phyloP scores from a whole-genome alignment of 2,329 filamentous ascomycete genomes.

The Talaromyces rugulosus region DNA sequence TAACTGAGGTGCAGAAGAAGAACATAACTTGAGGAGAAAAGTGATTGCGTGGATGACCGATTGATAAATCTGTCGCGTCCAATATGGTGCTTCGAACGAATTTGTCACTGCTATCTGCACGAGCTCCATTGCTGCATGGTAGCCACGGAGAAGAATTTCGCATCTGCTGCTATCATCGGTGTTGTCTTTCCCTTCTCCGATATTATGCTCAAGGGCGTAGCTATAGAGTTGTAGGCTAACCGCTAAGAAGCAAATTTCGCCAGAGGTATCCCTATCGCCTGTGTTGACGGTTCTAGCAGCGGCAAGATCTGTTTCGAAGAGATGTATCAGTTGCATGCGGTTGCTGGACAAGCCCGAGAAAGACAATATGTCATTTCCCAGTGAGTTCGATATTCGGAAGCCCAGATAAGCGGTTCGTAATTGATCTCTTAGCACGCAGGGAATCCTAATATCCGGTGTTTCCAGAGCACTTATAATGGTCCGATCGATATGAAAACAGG shows the following conservation, averaged over 20 bases:
- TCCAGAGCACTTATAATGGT: background rate
- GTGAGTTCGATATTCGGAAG: background rate
- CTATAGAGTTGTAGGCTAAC: background rate
- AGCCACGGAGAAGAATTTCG: background rate
- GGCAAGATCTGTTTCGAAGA: background rate
- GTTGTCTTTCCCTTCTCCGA: background rate
- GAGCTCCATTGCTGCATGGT: background rate
- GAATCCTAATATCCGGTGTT: background rate
- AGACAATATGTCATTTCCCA: background rate
- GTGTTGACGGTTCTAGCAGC: background rate
- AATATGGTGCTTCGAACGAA: background rate
- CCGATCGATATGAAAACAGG: background rate
- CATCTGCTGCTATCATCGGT: background rate
- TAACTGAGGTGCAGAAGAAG: background rate
- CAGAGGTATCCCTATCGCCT: background rate
- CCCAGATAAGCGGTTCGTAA: background rate
- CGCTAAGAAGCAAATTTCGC: background rate
- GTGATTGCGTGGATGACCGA: background rate
- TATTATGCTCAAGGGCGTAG: background rate
- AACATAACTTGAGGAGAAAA: background rate
- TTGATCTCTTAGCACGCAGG: background rate
- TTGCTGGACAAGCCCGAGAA: background rate
- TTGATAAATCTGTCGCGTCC: background rate
- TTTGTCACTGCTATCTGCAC: background rate
- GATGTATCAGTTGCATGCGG: background rate